Conservation (phyloP, 2,329 filamentous ascomycete species). For the Stenocarpella maydis region DNA sequence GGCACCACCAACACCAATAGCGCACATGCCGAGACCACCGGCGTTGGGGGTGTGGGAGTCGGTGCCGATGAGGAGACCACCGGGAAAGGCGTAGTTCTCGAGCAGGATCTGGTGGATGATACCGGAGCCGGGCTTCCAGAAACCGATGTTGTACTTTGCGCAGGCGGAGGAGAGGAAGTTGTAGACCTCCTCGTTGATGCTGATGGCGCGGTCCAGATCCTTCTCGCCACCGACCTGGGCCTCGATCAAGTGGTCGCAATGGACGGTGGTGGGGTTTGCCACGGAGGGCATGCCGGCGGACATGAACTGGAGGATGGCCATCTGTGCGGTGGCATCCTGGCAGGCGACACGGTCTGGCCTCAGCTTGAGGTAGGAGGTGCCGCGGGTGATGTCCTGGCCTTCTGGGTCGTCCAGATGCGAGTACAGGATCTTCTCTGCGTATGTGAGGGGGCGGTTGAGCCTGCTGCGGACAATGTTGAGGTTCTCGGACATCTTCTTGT, state of each 20-base stretch:
- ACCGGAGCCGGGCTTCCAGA: constrained; percentile 98
- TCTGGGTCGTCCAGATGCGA: constrained; percentile 98
- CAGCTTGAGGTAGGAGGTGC: constrained; percentile 94
- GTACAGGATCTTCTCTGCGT: constrained; percentile 98
- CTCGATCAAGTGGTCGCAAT: constrained; percentile 99
- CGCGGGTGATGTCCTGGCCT: constrained; percentile 94
- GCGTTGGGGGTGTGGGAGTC: constrained; percentile 98
- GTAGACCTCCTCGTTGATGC: constrained; percentile 99
- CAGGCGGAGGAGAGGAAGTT: constrained; percentile 94
- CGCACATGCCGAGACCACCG: constrained; percentile 93
- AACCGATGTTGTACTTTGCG: constrained; percentile 99
- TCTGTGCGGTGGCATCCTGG: constrained; percentile 99
- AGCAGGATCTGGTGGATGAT: constrained; percentile 99
- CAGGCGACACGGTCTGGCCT: constrained; percentile 97
- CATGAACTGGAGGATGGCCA: constrained; percentile 99
- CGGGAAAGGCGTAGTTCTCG: constrained; percentile 99
- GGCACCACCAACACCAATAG: constrained; percentile 96
- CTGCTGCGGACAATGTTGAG: constrained; percentile 86
- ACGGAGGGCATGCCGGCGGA: constrained; percentile 96
- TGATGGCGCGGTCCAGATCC: constrained; percentile 89
- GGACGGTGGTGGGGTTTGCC: constrained; percentile 92
- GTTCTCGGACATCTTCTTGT: constrained; percentile 99
- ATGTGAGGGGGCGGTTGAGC: constrained; percentile 92
- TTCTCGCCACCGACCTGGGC: constrained; percentile 91
- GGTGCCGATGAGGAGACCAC: constrained; percentile 96